Percentiles rank a stretch among this genome's conserved stretches.
Conservation (phyloP, 768 basidiomycete genomes). For the Exsudoporus frostii region DNA sequence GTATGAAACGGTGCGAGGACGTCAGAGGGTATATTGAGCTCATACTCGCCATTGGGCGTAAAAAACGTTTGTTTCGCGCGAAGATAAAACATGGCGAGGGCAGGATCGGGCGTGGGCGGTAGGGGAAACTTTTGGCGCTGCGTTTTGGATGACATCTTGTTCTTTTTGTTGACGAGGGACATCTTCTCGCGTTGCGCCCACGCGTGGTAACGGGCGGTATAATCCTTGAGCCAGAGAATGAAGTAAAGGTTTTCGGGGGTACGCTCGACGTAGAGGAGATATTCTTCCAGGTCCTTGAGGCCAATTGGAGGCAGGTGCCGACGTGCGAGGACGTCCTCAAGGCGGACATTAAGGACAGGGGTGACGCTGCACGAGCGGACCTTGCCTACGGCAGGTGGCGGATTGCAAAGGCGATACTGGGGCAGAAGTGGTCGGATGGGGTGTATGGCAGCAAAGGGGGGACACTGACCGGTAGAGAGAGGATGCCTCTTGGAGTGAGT, state of each 20-base stretch:
- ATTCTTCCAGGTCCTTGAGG: constrained; percentile 76
- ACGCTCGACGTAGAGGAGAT: constrained; percentile 75
- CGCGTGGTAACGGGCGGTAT: constrained; percentile 46
- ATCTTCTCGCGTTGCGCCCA: constrained; percentile 37
- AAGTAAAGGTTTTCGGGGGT: constrained; percentile 82
- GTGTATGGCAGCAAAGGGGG: fast-evolving
- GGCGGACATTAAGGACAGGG: constrained; percentile 60
- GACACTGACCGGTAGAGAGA: constrained; percentile 38
- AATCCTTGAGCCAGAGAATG: constrained; percentile 78
- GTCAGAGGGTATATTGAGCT: constrained; percentile 66
- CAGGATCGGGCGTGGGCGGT: constrained; percentile 42
- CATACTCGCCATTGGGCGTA: constrained; percentile 66
- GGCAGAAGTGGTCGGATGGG: not conserved
- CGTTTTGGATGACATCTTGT: constrained; percentile 35
- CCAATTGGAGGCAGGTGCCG: constrained; percentile 79
- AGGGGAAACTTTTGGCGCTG: constrained; percentile 28
- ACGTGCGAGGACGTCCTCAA: constrained; percentile 74
- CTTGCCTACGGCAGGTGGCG: constrained; percentile 64
- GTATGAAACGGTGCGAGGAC: constrained; percentile 59
- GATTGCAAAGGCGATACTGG: constrained; percentile 57
- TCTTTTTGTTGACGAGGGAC: constrained; percentile 38
- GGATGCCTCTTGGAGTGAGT: constrained; percentile 34
- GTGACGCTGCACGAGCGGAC: constrained; percentile 68
- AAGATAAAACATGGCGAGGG: constrained; percentile 70
- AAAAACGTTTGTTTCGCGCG: constrained; percentile 82